Conservation (phyloP, 768 basidiomycete species). For the Sporobolomyces roseus region DNA sequence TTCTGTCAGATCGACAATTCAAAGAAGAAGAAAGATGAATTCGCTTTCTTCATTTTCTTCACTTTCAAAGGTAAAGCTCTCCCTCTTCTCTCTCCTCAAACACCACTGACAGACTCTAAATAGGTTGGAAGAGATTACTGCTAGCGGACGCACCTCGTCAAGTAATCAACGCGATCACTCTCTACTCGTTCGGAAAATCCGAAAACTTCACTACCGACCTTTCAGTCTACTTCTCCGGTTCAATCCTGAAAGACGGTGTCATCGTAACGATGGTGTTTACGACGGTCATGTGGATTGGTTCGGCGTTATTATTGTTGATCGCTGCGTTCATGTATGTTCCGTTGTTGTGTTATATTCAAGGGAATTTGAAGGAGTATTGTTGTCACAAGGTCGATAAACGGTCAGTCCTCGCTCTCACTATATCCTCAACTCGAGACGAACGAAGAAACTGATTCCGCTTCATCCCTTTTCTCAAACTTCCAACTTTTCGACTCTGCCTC, state of each 20-base stretch:
- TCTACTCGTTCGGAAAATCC: conserved; percentile 80
- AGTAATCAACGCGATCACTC: conserved; percentile 92
- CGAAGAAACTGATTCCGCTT: too few relatives aligned
- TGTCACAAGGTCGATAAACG: conserved; percentile 99
- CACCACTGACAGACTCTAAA: not conserved
- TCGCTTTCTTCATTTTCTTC: conserved; percentile 99
- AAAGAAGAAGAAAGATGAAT: conserved; percentile 91
- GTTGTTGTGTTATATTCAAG: conserved; percentile 90
- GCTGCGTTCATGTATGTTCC: conserved; percentile 89
- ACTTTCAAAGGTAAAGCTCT: conserved; percentile 82
- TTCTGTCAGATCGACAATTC: conserved; percentile 94
- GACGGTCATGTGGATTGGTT: conserved; percentile 77
- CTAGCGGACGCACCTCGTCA: conserved; percentile 96
- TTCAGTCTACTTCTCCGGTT: conserved; percentile 54
- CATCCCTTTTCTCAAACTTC: too few relatives aligned
- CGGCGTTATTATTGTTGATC: conserved; percentile 70
- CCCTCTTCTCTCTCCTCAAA: conserved; percentile 45
- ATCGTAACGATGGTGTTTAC: conserved; percentile 88
- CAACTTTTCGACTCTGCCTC: too few relatives aligned
- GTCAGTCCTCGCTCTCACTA: conserved; percentile 25
- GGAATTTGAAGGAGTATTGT: conserved; percentile 98
- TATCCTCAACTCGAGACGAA: not conserved
- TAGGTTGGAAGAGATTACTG: conserved; percentile 80
- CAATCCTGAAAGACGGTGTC: conserved; percentile 57
- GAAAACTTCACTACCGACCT: conserved; percentile 71